Base-by-base conservation (phyloP, 75 land plant species). In the Adiantum capillusveneris region DNA sequence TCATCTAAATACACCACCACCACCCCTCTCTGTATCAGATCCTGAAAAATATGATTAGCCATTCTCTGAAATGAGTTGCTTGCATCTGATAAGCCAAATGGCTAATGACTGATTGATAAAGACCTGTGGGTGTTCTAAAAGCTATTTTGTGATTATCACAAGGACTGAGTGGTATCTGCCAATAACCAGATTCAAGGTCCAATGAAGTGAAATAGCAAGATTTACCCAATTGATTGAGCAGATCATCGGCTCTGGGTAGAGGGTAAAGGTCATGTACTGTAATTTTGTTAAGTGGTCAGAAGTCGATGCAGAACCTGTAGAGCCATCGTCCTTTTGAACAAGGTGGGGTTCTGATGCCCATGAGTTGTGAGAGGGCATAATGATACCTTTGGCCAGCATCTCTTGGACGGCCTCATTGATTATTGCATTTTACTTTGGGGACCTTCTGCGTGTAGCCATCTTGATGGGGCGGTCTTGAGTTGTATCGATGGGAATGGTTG, bases 281-380 rank as follows among this genome's bases (percentile, higher is more conserved):
- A 28, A 57, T 28, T 11, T 29, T 21, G 13, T 66, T 58, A 5
- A 57, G 22, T 2, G 14, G 48, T 1, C 34, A n/a, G 44, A 26
- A 67, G 25, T 67, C 69, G 5, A 67, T 31, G 31, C 16, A 67
- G 34, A 59, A 45, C 0, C 43, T 17, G 26, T 22, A 24, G 45
- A n/a, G 12, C 62, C 69, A 67, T 67, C 62, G n/a, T 57, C 39
- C 30, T 58, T 67, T 6, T 17, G 0, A 5, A 67, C 62, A 17
- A 67, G 16, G 50, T 46, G 50, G 50, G 50, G 50, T 21, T 46
- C 22, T 21, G 17, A 46, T n/a, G 14, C 50, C 50, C 50, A 46
- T 46, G 6, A 3, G 14, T 14, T 46, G 22, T 17, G 3, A 6
- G 50, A 46, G 5, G 50, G 50, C 50, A 6, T 14, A 18, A 46